Conservation (phyloP, 805 yeast genomes). For the Teunomyces stri region DNA sequence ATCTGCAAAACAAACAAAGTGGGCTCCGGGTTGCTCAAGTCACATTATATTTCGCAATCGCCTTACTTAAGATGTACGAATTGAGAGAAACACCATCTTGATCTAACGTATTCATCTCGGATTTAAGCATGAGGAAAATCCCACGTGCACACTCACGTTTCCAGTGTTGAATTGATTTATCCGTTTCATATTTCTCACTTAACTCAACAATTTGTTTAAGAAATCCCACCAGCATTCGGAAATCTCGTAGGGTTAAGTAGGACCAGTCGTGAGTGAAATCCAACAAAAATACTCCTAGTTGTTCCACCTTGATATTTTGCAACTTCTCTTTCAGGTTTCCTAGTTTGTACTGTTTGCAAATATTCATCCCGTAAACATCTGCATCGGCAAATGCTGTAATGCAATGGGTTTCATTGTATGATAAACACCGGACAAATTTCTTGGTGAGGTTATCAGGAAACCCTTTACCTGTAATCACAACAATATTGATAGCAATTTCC, state of each 20-base stretch:
- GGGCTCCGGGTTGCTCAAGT: background rate
- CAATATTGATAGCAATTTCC: background rate
- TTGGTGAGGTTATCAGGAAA: slow-evolving; percentile 60
- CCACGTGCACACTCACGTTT: slow-evolving; percentile 54
- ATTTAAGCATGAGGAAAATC: slow-evolving; percentile 47
- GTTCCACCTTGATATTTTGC: slow-evolving; percentile 15
- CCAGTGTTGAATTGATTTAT: slow-evolving; percentile 13
- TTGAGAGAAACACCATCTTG: background rate
- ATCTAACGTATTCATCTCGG: slow-evolving; percentile 52
- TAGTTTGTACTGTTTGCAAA: slow-evolving; percentile 36
- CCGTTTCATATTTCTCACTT: background rate
- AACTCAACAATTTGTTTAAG: slow-evolving; percentile 6
- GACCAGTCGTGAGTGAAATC: slow-evolving; percentile 30
- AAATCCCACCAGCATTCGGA: slow-evolving; percentile 15
- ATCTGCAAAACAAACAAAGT: slow-evolving; percentile 1
- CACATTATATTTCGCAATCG: slow-evolving; percentile 3
- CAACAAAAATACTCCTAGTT: slow-evolving; percentile 41
- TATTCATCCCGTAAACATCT: slow-evolving; percentile 62
- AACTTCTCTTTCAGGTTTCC: background rate
- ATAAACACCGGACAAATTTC: slow-evolving; percentile 32
- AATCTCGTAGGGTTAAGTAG: slow-evolving; percentile 20
- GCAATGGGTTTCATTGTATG: slow-evolving; percentile 29
- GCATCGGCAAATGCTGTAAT: slow-evolving; percentile 55
- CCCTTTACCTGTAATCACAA: slow-evolving; percentile 62
- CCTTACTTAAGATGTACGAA: background rate